Conservation (phyloP, 2,329 filamentous ascomycete species). For the Hymenoscyphus fraxineus region DNA sequence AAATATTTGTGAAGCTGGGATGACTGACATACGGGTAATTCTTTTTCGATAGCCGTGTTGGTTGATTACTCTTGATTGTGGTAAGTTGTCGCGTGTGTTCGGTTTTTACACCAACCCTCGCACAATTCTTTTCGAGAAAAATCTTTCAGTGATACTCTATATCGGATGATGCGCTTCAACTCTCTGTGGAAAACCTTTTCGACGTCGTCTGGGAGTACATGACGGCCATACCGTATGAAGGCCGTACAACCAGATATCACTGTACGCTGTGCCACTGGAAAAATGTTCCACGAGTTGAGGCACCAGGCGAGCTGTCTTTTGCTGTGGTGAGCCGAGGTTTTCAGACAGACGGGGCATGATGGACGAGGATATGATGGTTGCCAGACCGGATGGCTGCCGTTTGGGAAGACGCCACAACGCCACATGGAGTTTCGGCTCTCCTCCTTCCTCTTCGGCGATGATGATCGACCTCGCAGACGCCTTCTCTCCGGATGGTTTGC, state of each 20-base stretch:
- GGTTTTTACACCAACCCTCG: background rate
- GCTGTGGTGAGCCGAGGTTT: constrained; percentile 1
- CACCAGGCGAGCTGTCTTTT: background rate
- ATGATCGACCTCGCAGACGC: constrained; percentile 3
- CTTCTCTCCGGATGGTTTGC: background rate
- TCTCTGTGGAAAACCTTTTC: background rate
- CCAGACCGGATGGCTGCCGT: background rate
- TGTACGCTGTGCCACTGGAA: background rate
- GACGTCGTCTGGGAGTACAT: background rate
- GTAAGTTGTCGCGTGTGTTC: background rate
- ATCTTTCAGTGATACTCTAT: no score
- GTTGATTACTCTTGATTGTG: background rate
- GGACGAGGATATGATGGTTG: background rate
- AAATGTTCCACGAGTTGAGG: background rate
- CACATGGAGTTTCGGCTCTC: background rate
- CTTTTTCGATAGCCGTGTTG: no score
- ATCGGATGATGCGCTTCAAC: no score
- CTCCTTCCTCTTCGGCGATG: background rate
- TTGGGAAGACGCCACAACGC: background rate
- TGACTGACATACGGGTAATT: background rate
- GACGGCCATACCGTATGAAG: background rate
- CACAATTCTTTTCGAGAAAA: background rate
- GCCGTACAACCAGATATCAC: background rate
- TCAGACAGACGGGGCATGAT: background rate
- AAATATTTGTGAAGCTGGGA: background rate